phyloP scores from a whole-genome alignment of 306 rosid species.

The Quercus alba region DNA sequence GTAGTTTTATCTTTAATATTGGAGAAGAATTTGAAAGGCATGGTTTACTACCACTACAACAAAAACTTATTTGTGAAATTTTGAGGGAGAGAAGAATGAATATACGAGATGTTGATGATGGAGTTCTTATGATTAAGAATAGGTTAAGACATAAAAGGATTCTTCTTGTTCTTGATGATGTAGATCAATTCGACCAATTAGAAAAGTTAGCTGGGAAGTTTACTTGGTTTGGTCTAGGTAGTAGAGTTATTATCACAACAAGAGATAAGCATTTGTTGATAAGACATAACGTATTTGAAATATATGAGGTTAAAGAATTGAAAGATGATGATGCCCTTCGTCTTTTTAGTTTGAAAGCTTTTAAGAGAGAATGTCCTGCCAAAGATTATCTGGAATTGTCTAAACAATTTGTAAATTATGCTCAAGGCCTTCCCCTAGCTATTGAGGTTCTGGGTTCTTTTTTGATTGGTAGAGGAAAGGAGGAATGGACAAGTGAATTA shows the following conservation, averaged over 20 bases:
- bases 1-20: too few species aligned
- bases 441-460: slow-evolving; percentile 22
- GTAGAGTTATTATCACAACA: background rate
- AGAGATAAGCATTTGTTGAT: slow-evolving; percentile 15
- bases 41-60: too few species aligned
- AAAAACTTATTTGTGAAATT: too few species aligned
- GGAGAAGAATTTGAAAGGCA: too few species aligned
- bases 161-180: too few species aligned
- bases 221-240: too few species aligned
- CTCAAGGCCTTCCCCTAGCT: slow-evolving; percentile 38
- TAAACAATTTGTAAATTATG: slow-evolving; percentile 12
- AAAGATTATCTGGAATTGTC: slow-evolving; percentile 22
- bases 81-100: background rate
- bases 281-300: slow-evolving; percentile 16
- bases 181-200: too few species aligned
- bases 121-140: background rate
- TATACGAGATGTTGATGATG: slow-evolving; percentile 17
- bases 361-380: slow-evolving; percentile 16
- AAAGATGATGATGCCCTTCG: slow-evolving; percentile 16
- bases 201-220: too few species aligned
- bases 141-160: too few species aligned
- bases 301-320: background rate
- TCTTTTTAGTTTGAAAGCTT: slow-evolving; percentile 29
- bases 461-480: slow-evolving; percentile 16
- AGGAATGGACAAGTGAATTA: slow-evolving; percentile 27